These are phyloP conservation scores for Colletotrichum spinosum DNA, from an alignment of 2,329 filamentous ascomycete species.

Conservation along the genomic window DNA sequence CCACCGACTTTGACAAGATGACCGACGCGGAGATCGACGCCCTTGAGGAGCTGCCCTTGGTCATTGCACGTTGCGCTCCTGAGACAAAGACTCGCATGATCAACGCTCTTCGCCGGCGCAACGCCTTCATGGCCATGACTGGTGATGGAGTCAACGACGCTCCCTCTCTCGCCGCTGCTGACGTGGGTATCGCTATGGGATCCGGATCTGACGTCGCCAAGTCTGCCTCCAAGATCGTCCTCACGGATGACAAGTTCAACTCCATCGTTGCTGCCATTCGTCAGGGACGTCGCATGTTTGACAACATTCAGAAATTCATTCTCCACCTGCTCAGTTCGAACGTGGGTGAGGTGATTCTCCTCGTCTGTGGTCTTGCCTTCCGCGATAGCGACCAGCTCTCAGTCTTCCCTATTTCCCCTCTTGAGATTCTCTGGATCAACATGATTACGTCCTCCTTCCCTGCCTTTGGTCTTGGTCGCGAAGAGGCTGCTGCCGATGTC, in stretches of 20 bases:
- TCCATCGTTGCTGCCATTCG: constrained; percentile 86
- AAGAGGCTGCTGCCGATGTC: constrained; percentile 79
- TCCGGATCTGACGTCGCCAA: constrained; percentile 89
- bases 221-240: constrained; percentile 82
- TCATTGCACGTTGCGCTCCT: constrained; percentile 86
- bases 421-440: constrained; percentile 94
- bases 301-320: constrained; percentile 91
- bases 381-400: constrained; percentile 78
- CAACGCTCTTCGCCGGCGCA: constrained; percentile 82
- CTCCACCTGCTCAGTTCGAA: constrained; percentile 84
- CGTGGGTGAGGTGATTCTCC: constrained; percentile 83
- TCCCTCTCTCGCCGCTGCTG: constrained; percentile 81
- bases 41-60: constrained; percentile 80
- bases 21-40: constrained; percentile 80
- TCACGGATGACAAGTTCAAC: constrained; percentile 91
- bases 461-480: constrained; percentile 88
- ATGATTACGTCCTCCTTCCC: constrained; percentile 91
- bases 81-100: constrained; percentile 94
- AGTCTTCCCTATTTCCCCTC: constrained; percentile 86
- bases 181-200: constrained; percentile 94
- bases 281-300: constrained; percentile 86
- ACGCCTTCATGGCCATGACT: constrained; percentile 86
- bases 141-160: constrained; percentile 91
- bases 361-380: constrained; percentile 85
- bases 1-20: constrained; percentile 82